Percentiles rank a stretch among this genome's conserved stretches.
Evolutionary conservation across 1,139 yeast species (phyloP).

Genomic region (Yamadazyma diddensiae): DNA sequence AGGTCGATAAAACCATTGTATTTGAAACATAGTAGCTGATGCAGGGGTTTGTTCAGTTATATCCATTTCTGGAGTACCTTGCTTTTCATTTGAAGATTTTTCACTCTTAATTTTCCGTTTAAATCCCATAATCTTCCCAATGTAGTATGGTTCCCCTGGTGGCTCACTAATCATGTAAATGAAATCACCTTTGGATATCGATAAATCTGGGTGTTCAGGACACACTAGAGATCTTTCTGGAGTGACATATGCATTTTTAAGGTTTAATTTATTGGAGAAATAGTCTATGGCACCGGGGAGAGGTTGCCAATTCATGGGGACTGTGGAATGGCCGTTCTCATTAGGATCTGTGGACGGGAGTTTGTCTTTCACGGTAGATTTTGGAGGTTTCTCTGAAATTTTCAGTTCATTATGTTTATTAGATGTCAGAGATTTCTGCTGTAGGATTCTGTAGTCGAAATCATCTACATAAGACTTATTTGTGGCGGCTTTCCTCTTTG

Average conservation of each 20-base stretch:
- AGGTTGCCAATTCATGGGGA: constrained; percentile 45
- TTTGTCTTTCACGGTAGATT: not conserved
- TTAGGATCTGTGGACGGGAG: not conserved
- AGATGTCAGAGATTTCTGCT: constrained; percentile 6
- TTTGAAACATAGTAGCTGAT: constrained; percentile 41
- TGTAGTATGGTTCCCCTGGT: constrained; percentile 91
- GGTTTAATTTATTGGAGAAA: constrained; percentile 36
- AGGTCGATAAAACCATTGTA: constrained; percentile 93
- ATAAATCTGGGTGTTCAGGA: constrained; percentile 23
- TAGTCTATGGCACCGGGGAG: constrained; percentile 26
- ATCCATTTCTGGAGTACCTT: constrained; percentile 1
- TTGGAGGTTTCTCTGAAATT: not conserved
- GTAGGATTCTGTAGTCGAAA: constrained; percentile 32
- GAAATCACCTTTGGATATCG: constrained; percentile 54
- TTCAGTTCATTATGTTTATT: not conserved
- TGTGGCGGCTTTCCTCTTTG: constrained; percentile 44
- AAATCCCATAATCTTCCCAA: constrained; percentile 83
- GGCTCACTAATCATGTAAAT: constrained; percentile 90
- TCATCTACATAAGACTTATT: constrained; percentile 43
- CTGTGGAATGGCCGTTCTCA: not conserved
- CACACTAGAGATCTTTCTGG: constrained; percentile 31
- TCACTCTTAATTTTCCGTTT: constrained; percentile 20
- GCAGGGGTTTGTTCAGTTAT: constrained; percentile 1
- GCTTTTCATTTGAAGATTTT: not conserved
- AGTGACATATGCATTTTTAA: constrained; percentile 36